phyloP scores from a whole-genome alignment of 1,284 basidiomycete species.

The Taiwanofungus camphoratus region DNA sequence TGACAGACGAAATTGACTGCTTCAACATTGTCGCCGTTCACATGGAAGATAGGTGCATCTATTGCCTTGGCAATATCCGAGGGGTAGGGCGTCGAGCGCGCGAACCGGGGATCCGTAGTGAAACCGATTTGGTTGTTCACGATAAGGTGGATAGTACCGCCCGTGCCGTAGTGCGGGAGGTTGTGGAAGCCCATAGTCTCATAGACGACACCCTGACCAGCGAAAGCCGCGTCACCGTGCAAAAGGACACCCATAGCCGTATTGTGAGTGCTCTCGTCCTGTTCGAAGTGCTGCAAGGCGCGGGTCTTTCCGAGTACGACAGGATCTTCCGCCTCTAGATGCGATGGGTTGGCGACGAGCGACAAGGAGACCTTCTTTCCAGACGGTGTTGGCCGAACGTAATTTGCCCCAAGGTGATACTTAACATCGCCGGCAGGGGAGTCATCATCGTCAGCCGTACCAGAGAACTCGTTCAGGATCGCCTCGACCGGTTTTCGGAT shows the following conservation, averaged over 20 bases:
- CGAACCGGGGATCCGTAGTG: constrained; percentile 97
- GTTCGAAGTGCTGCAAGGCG: constrained; percentile 93
- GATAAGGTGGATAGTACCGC: constrained; percentile 97
- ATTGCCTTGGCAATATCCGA: constrained; percentile 99
- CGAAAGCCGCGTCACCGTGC: constrained; percentile 98
- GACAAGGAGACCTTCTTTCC: constrained; percentile 98
- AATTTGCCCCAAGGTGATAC: constrained; percentile 99
- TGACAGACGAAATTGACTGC: constrained; percentile 98
- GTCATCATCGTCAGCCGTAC: constrained; percentile 61
- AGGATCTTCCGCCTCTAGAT: constrained; percentile 95
- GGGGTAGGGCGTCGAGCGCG: constrained; percentile 97
- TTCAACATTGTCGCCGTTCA: constrained; percentile 98
- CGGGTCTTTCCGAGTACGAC: constrained; percentile 98
- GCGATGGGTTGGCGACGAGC: constrained; percentile 97
- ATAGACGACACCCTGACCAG: constrained; percentile 98
- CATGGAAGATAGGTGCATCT: constrained; percentile 99
- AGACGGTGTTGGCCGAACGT: constrained; percentile 94
- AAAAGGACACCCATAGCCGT: constrained; percentile 93
- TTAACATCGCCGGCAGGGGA: constrained; percentile 97
- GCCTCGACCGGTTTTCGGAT: constrained; percentile 98
- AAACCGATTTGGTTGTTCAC: constrained; percentile 99
- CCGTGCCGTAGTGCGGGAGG: constrained; percentile 92
- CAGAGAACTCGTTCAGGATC: constrained; percentile 96
- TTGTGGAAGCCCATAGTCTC: constrained; percentile 99
- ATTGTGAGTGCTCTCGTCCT: constrained; percentile 71